Percentiles rank a stretch among this genome's conserved stretches.
Evolutionary conservation across 768 basidiomycete genomes (phyloP).

Genomic region (Podaxis sp.): DNA sequence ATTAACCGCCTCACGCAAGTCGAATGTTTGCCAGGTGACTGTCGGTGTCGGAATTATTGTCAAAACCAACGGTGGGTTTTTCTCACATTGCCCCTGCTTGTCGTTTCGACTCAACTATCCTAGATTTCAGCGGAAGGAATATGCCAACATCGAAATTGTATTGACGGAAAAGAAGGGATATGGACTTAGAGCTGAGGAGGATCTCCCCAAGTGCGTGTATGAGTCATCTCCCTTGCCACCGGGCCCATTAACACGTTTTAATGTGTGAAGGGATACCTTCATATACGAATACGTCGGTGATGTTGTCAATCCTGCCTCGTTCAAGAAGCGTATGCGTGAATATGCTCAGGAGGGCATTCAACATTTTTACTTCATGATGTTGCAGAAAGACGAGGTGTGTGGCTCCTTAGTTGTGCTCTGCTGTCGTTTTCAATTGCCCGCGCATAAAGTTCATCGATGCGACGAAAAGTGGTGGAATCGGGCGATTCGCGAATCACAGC

Average conservation of each 20-base stretch:
- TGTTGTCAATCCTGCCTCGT: conserved; percentile 83
- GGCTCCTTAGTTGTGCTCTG: neutral
- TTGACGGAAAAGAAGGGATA: conserved; percentile 95
- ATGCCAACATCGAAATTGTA: conserved; percentile 87
- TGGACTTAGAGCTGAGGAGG: conserved; percentile 77
- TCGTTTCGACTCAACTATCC: conserved; percentile 14
- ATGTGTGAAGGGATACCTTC: conserved; percentile 69
- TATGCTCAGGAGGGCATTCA: conserved; percentile 92
- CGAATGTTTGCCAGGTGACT: conserved; percentile 90
- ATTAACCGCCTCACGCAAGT: conserved; percentile 98
- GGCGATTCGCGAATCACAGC: conserved; percentile 97
- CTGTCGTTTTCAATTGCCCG: neutral
- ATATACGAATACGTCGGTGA: conserved; percentile 99
- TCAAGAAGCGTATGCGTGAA: conserved; percentile 91
- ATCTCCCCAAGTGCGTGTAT: conserved; percentile 59
- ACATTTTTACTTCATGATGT: conserved; percentile 99
- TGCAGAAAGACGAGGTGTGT: conserved; percentile 94
- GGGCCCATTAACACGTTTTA: conserved; percentile 11
- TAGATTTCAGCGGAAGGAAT: conserved; percentile 87
- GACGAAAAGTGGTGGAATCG: conserved; percentile 94
- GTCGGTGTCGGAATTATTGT: conserved; percentile 78
- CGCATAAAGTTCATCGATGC: conserved; percentile 87
- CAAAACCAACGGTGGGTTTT: conserved; percentile 85
- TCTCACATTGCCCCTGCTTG: conserved; percentile 10
- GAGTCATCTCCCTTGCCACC: neutral